Conservation (phyloP, 2,329 filamentous ascomycete genomes). For the Didymella segeticola region DNA sequence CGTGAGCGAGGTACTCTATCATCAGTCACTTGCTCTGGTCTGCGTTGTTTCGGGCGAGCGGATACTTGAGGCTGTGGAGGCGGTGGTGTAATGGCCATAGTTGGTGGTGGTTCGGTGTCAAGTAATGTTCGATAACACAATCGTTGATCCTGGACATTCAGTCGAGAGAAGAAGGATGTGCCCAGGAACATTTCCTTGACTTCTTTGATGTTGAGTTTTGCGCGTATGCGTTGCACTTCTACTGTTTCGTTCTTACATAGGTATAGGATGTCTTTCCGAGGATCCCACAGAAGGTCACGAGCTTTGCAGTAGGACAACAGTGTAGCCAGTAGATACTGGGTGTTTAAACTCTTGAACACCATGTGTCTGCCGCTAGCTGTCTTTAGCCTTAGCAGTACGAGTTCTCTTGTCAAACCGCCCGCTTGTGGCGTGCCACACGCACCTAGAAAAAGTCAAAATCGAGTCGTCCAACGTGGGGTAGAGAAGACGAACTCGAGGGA, state of each 20-base stretch:
- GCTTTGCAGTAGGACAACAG: conserved; percentile 34
- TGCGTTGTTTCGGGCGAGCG: not conserved
- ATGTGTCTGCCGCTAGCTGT: conserved; percentile 27
- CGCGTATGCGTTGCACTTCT: conserved; percentile 32
- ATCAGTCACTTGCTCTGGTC: not conserved
- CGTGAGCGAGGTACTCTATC: conserved; percentile 19
- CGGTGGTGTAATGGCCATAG: conserved; percentile 31
- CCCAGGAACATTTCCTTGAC: conserved; percentile 38
- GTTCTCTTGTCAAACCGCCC: conserved; percentile 32
- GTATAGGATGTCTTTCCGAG: conserved; percentile 37
- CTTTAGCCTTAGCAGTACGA: conserved; percentile 36
- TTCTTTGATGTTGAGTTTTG: conserved; percentile 29
- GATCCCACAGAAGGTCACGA: conserved; percentile 39
- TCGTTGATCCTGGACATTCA: conserved; percentile 32
- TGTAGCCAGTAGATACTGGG: conserved; percentile 38
- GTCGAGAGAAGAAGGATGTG: conserved; percentile 33
- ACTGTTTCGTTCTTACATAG: conserved; percentile 36
- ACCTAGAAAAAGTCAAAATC: not conserved
- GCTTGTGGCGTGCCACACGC: conserved; percentile 34
- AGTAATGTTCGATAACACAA: conserved; percentile 35
- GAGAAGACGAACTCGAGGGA: conserved; percentile 33
- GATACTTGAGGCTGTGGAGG: conserved; percentile 1
- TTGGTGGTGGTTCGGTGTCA: conserved; percentile 34
- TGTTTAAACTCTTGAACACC: conserved; percentile 40
- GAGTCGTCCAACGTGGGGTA: too few species aligned